Percentiles rank a stretch among this genome's conserved stretches.
These are phyloP conservation scores for Staphylotrichum longicolle DNA, from an alignment of 495 filamentous ascomycete genomes.

Conservation along the genomic window DNA sequence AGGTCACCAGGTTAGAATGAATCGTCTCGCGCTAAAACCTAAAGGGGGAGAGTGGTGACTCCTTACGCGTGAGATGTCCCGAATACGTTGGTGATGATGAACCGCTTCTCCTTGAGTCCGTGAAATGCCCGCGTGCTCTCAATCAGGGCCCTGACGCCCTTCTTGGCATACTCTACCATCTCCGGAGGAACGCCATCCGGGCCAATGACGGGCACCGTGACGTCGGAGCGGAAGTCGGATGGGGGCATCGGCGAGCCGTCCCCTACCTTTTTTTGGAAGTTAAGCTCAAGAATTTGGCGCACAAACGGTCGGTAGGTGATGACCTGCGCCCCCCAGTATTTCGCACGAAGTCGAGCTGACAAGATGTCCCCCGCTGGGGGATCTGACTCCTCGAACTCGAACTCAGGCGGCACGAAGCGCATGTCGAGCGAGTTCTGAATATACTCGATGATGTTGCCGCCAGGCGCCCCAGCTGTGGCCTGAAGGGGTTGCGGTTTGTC, in stretches of 20 bases:
- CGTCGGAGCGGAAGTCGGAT: constrained; percentile 9
- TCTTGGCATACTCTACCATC: constrained; percentile 52
- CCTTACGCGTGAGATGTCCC: constrained; percentile 95
- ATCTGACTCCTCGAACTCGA: constrained; percentile 65
- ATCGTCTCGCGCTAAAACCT: neutral
- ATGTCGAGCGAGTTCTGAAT: constrained; percentile 49
- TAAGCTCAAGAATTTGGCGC: constrained; percentile 57
- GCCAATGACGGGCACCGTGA: constrained; percentile 26
- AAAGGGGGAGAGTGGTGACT: constrained; percentile 17
- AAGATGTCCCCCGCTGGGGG: constrained; percentile 73
- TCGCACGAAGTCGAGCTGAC: constrained; percentile 79
- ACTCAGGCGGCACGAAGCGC: constrained; percentile 41
- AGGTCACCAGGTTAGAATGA: neutral
- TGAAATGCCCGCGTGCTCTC: constrained; percentile 85
- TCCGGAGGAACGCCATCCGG: constrained; percentile 43
- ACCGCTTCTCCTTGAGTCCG: constrained; percentile 59
- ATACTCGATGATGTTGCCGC: constrained; percentile 46
- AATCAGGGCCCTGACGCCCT: constrained; percentile 71
- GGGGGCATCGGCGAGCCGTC: constrained; percentile 29
- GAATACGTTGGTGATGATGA: constrained; percentile 90
- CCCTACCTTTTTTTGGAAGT: constrained; percentile 34
- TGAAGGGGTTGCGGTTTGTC: constrained; percentile 31
- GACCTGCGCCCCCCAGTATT: constrained; percentile 89
- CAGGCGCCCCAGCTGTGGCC: constrained; percentile 5
- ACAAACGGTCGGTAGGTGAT: constrained; percentile 87